Percentiles rank a stretch among this genome's conserved stretches.
Evolutionary conservation across 2,329 filamentous ascomycete genomes (phyloP).

Genomic region (Biscogniauxia sp.): DNA sequence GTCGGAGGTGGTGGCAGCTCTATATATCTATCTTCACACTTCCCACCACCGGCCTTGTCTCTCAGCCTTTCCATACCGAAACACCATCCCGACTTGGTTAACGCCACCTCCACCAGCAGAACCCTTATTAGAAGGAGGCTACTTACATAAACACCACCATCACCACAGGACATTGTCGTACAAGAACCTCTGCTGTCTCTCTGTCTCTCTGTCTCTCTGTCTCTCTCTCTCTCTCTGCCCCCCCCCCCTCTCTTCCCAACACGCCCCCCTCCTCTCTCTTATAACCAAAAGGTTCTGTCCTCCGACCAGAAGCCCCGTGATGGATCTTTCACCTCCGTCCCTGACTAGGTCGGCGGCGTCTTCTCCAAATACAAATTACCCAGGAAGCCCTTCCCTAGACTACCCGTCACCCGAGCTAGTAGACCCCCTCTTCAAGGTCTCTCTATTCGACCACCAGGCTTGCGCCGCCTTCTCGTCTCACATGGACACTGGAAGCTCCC

Average conservation of each 20-base stretch:
- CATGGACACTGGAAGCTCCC: constrained; percentile 37
- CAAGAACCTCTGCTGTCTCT: neutral
- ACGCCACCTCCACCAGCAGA: neutral
- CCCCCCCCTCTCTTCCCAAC: neutral
- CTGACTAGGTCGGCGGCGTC: constrained; percentile 44
- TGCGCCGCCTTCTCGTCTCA: constrained; percentile 37
- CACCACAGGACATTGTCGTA: neutral
- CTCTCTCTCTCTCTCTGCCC: neutral
- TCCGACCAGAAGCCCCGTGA: constrained; percentile 22
- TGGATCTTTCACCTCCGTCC: constrained; percentile 50
- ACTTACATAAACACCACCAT: neutral
- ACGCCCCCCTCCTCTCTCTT: neutral
- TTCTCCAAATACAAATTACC: constrained; percentile 44
- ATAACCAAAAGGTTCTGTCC: neutral
- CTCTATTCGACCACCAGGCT: constrained; percentile 41
- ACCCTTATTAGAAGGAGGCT: neutral
- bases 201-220: too few relatives aligned
- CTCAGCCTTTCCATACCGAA: neutral
- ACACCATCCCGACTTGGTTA: neutral
- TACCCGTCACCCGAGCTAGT: constrained; percentile 46
- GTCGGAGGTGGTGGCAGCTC: neutral
- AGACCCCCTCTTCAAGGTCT: constrained; percentile 43
- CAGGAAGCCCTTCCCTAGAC: constrained; percentile 40
- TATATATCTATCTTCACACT: neutral
- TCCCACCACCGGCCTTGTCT: neutral